Base-by-base conservation (phyloP, 805 yeast species). In the Kregervanrija pseudodelftensis region DNA sequence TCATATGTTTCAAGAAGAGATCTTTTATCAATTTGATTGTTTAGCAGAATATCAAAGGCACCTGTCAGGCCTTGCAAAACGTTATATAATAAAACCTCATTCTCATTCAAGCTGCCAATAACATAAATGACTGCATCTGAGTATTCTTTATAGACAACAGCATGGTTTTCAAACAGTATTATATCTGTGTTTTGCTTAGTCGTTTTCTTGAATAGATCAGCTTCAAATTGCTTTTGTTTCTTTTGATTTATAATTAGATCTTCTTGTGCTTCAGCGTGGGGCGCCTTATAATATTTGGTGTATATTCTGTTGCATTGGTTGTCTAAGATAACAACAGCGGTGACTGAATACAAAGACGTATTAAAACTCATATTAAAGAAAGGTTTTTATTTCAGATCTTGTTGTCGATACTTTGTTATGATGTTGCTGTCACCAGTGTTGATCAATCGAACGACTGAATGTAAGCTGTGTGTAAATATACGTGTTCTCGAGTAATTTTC, bases 81-180 rank as follows among this genome's bases (percentile, higher is more conserved):
- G 40, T 82, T 81, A 66, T 75, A 87, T 36, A 91, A 68, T 66
- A 89, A 70, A 30, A 82, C 68, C 67, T 93, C 99, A 64, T 89
- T 93, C 66, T 91, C 98, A 49, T 83, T 82, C 45, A 84, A 61
- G 31, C 77, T 76, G 33, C 91, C 91, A 43, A 88, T 76, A 40
- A 90, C 60, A 54, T 83, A 79, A 44, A 93, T 63, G 22, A 84
- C 65, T 37, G 83, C 74, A 61, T 93, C 98, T 43, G 86, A 74
- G 48, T 77, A 70, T 64, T 89, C 95, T 64, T 86, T 89, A 68
- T 89, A 93, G n/a, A 88, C 82, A 35, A 90, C 80, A 49, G 88
- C 70, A 52, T 82, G 83, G 60, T 79, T 79, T 57, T 89, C 95
- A 59, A 79, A 83, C 38, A 93, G 70, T 49, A 88, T 66, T 44